Evolutionary conservation across 1,139 yeast genomes (phyloP), one percentile per base, ranked within the genome.

Genomic region (Yamadazyma buinensis): DNA sequence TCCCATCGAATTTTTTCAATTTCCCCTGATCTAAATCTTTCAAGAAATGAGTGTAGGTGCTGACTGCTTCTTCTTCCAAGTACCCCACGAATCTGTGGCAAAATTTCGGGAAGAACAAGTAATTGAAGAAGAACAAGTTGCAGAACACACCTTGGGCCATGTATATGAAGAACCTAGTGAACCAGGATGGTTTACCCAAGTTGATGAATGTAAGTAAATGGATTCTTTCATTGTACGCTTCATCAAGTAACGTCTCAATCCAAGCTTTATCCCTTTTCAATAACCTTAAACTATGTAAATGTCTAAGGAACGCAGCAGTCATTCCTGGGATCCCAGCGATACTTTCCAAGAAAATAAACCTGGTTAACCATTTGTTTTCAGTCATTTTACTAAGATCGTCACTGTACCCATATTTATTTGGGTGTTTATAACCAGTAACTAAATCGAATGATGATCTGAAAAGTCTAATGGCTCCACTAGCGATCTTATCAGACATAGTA

Each of bases 311-410:
- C 1, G 83, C 81, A 10, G 86, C 92, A 26, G 80, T 84, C 67
- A 80, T 75, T 9, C 92, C 90, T 1, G 92, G 92, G 13, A 83
- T 85, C 11, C 87, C 90, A 7, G 92, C 92, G 38, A 83, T 67
- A 40, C 82, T 72, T 55, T 83, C 92, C 43, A 83, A 67, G 49
- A 83, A 81, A 26, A 83, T 75, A 40, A 74, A 62, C 37, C 92
- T 57, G n/a, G 80, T 75, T 36, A 83, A 50, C 90, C 90, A 83
- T 50, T 79, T 77, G 34, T 63, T 64, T 26, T 74, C 76, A 2
- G 82, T 77, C 84, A 82, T 77, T 29, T 59, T 63, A 11, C 19
- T 23, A 45, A 66, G 77, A 40, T 58, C 57, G 40, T 58, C 57
- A 35, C 66, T 64, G 34, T 54, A 50, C 2, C 61, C 57, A 9